Evolutionary conservation across 805 yeast species (phyloP).

Genomic region (Kregervanrija delftensis): DNA sequence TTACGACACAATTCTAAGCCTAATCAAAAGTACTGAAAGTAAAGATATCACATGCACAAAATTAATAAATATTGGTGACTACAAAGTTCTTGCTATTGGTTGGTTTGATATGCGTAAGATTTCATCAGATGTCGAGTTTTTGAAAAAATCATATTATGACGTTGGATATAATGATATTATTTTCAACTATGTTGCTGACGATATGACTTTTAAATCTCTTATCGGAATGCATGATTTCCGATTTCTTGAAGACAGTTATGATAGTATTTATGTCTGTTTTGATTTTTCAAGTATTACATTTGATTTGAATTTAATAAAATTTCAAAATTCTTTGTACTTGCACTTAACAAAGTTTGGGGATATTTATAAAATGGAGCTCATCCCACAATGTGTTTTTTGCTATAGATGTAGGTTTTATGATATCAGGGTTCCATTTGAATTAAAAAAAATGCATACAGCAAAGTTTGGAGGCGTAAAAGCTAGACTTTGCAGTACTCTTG

Average conservation of each 20-base stretch:
- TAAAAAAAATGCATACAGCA: constrained; percentile 13
- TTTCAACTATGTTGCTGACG: constrained; percentile 10
- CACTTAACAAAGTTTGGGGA: constrained; percentile 20
- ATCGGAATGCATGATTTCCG: constrained; percentile 12
- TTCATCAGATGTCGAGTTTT: constrained; percentile 11
- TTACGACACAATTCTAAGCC: no score
- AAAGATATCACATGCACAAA: constrained; percentile 3
- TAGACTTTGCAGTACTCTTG: constrained; percentile 17
- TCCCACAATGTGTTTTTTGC: constrained; percentile 4
- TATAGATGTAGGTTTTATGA: constrained; percentile 29
- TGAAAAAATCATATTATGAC: constrained; percentile 9
- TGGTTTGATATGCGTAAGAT: constrained; percentile 26
- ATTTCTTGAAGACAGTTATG: constrained; percentile 19
- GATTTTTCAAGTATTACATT: background rate
- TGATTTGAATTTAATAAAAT: constrained; percentile 2
- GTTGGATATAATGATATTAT: constrained; percentile 2
- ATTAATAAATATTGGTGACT: background rate
- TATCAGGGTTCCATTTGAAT: constrained; percentile 28
- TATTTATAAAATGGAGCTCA: constrained; percentile 8
- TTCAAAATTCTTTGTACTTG: constrained; percentile 13
- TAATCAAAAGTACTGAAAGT: background rate
- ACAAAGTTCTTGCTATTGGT: constrained; percentile 15
- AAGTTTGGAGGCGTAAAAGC: constrained; percentile 9
- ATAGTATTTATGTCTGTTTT: constrained; percentile 14
- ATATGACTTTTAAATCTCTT: constrained; percentile 1